Evolutionary conservation across 2,329 filamentous ascomycete genomes (phyloP), one percentile per base, ranked within the genome.

Genomic region (Verticillium nubilum): DNA sequence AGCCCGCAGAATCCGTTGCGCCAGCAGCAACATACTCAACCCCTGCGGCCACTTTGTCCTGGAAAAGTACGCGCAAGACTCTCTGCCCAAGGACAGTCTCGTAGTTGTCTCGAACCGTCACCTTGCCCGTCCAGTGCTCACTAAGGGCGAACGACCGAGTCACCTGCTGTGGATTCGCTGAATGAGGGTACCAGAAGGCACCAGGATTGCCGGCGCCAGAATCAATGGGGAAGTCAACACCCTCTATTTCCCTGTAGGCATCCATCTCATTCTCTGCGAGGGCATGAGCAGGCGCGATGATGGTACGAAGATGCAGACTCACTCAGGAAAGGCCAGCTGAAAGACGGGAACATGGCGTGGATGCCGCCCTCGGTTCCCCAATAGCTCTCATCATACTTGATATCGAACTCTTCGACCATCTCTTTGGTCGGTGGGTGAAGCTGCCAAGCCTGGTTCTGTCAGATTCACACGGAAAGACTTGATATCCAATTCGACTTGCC

Each of bases 31-130:
- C 61, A 25, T 66, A 69, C 9, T 61, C 58, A 9, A 70, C 65
- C 5, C 63, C 64, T 1, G 55, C 60, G 9, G 67, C 75, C 3
- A 56, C 25, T 4, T 65, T 74, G 1, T 73, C 74, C 2, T 72
- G 70, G n/a, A 71, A 74, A 7, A 67, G 67, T 54, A 78, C 72
- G n/a, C 75, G 73, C 67, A 73, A 68, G 3, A 76, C 72, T 63
- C 70, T 74, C 5, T 67, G 64, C 1, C 63, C 65, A 1, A 66
- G 67, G 17, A 68, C 31, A 10, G 65, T 67, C 52, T 63, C 58
- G 25, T 65, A 65, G 54, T 67, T 67, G 6, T 59, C 42, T 1
- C 63, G 53, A 4, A 42, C 37, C 9, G 58, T 60, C 4, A 62
- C 56, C 12, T 67, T 66, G 7, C 63, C 64, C 42, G 70, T 67